Base-by-base conservation (phyloP, 805 yeast species). In the Lipomyces starkeyi region DNA sequence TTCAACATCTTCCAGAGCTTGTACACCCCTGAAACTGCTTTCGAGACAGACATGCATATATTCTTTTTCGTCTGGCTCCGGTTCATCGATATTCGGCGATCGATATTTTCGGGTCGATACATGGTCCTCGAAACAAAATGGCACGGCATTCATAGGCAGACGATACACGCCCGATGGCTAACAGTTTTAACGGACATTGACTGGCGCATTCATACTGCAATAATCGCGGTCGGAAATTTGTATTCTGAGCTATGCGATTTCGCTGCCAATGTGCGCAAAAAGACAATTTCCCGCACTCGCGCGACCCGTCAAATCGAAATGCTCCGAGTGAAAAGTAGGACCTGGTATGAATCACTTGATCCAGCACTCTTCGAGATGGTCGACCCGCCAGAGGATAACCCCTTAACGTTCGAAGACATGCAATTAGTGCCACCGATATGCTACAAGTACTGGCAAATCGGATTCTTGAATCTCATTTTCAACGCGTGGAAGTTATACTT, bases 1-100 rank as follows among this genome's bases (percentile, higher is more conserved):
- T 68, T 68, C 57, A 61, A 63, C 29, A 37, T 68, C 34, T 55
- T 61, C 34, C 58, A 61, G 20, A 54, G 57, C 3, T 32, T 32
- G 14, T 68, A 58, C 43, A 52, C 64, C 3, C 65, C 67, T 5
- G 62, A 59, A 2, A 63, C 63, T 35, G 63, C 62, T 11, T 68
- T 68, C 40, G 58, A 34, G 32, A 59, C 60, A 32, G 62, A 65
- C 52, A 37, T 54, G 22, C 71, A 63, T 25, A 17, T 58, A 2
- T 67, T 37, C 47, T 40, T 68, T 14, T 68, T 68, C 52, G 52
- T 55, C 58, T 68, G 71, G 71, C 53, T 68, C 25, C 67, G 71
- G 25, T 60, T 29, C 20, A 54, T 66, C 37, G 71, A 68, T 22
- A 49, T 60, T 22, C 62, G 71, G 11, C 61, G 67, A 20, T 53